Conservation (phyloP, 2,329 filamentous ascomycete species). For the Gyromitra esculenta region DNA sequence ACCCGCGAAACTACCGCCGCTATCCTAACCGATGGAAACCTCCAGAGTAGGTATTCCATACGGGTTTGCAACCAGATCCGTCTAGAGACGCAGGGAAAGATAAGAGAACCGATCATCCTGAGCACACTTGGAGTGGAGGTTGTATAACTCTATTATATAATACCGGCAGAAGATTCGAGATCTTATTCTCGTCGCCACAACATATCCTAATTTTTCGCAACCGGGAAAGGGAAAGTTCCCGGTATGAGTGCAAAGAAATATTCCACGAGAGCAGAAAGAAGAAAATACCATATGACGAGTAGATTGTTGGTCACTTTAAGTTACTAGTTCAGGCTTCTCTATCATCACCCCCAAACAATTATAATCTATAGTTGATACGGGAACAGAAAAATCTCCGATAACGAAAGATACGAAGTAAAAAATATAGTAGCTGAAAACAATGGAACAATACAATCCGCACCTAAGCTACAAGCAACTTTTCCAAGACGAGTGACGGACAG, state of each 20-base stretch:
- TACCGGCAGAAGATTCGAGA: neutral
- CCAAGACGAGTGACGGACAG: constrained; percentile 31
- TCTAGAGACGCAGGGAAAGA: constrained; percentile 4
- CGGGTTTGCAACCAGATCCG: neutral
- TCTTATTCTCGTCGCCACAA: neutral
- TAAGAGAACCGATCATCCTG: neutral
- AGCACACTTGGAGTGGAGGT: neutral
- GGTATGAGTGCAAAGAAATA: neutral
- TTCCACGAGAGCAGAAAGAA: neutral
- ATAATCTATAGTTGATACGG: neutral
- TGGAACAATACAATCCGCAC: neutral
- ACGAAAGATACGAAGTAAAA: neutral
- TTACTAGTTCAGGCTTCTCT: neutral
- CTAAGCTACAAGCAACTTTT: neutral
- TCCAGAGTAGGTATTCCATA: neutral
- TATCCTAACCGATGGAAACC: constrained; percentile 5
- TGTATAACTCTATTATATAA: constrained; percentile 12
- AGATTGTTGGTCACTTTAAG: neutral
- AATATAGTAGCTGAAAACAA: constrained; percentile 8
- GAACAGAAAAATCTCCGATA: neutral
- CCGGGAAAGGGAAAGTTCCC: neutral
- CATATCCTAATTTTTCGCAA: neutral
- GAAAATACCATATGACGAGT: neutral
- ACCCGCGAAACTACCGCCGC: constrained; percentile 3
- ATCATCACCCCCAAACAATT: neutral